These are phyloP conservation scores for Phaffia australis DNA, from an alignment of 768 basidiomycete species.

Conservation along the genomic window DNA sequence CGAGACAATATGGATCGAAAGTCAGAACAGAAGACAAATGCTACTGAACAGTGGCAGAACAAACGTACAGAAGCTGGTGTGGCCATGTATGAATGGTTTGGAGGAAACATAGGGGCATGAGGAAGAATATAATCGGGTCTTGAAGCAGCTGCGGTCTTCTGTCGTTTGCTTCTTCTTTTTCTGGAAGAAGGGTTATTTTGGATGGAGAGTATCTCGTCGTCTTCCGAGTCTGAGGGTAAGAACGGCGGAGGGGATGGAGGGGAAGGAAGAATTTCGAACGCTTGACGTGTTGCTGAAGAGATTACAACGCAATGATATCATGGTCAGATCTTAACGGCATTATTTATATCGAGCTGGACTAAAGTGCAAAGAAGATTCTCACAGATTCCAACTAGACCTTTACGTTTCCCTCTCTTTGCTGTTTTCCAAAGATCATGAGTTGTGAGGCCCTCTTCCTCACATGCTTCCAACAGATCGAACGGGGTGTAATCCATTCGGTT, in stretches of 20 bases:
- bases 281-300: not conserved
- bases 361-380: too few species aligned
- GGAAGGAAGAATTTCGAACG: conserved; percentile 5
- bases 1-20: not conserved
- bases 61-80: not conserved
- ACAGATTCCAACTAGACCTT: too few species aligned
- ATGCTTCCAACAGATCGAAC: conserved; percentile 12
- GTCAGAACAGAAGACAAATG: not conserved
- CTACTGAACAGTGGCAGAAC: too few species aligned
- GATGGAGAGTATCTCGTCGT: not conserved
- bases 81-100: conserved; percentile 1
- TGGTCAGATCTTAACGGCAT: too few species aligned
- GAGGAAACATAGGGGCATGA: conserved; percentile 8
- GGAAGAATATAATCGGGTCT: conserved; percentile 8
- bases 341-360: too few species aligned
- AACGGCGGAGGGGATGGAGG: conserved; percentile 4
- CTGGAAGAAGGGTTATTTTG: not conserved
- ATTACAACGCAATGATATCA: too few species aligned
- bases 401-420: not conserved
- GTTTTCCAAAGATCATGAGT: conserved; percentile 1
- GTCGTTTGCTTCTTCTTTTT: conserved; percentile 3
- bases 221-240: conserved; percentile 11
- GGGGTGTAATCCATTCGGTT: conserved; percentile 5
- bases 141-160: not conserved
- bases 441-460: conserved; percentile 2